Evolutionary conservation across 495 filamentous ascomycete species (phyloP), one percentile per base, ranked within the genome.

Genomic region (Oidiodendron maius): DNA sequence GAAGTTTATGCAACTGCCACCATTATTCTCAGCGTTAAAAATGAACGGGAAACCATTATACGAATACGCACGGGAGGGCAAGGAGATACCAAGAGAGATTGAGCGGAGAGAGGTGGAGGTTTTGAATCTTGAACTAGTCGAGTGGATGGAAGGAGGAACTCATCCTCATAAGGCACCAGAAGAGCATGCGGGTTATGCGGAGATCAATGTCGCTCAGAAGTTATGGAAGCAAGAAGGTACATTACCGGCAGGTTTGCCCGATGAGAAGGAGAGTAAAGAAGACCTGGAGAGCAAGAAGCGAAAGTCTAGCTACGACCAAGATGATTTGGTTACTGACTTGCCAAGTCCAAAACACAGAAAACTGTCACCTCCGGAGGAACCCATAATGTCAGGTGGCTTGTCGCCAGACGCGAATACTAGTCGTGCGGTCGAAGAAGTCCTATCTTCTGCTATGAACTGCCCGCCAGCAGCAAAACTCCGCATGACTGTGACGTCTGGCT

Each of bases 401-500:
- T 2, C 51, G 61, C 4, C 42, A 12, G 24, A 41, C 15, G 21
- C n/a, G 6, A 15, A 18, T 12, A 22, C 42, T 25, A n/a, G n/a
- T n/a, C n/a, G n/a, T n/a, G 8, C 41, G 13, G 25, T 22, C 0
- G 39, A 42, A n/a, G 20, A 50, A 48, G 10, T 12, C 10, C 36
- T 36, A 22, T 28, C 39, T 24, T 36, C 50, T 15, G 12, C 25
- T 8, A 15, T 46, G 2, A 51, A 55, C 55, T 74, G 71, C 6
- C 81, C 84, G 6, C 79, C 89, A 1, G 91, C 90, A 6, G 83
- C 80, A 34, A 86, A 77, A 61, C 77, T 99, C 41, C 79, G 82
- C 46, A 89, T 99, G 86, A 95, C 86, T 1, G 93, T 96, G 34
- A 84, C 89, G 3, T 95, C 89, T 3, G 93, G 93, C 35, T 99